These are phyloP conservation scores for Penicillium coprophilum DNA, from an alignment of 495 filamentous ascomycete genomes.

Conservation along the genomic window DNA sequence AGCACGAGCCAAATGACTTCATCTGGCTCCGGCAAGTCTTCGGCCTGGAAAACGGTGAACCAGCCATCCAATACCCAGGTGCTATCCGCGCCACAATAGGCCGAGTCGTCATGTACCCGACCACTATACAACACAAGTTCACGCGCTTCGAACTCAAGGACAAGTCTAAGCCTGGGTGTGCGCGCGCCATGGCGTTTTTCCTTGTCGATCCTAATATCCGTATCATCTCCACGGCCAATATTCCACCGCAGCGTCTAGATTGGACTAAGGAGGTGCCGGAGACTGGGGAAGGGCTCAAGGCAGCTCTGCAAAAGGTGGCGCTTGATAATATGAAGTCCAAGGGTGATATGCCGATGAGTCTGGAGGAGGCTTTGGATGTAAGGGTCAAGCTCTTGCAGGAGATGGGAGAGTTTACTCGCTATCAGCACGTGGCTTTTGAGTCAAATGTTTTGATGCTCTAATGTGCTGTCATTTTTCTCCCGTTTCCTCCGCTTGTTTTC, in stretches of 20 bases:
- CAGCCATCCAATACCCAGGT: conserved; percentile 35
- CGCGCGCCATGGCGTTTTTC: conserved; percentile 49
- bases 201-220: conserved; percentile 56
- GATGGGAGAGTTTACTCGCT: conserved; percentile 29
- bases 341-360: conserved; percentile 33
- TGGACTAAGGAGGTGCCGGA: conserved; percentile 32
- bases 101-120: conserved; percentile 35
- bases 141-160: conserved; percentile 47
- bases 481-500: conserved; percentile 12
- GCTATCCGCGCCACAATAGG: conserved; percentile 21
- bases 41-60: conserved; percentile 31
- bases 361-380: conserved; percentile 35
- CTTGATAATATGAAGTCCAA: conserved; percentile 32
- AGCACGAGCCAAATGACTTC: conserved; percentile 27
- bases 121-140: conserved; percentile 49
- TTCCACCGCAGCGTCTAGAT: conserved; percentile 53
- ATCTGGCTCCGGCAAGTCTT: conserved; percentile 37
- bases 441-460: conserved; percentile 30
- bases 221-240: conserved; percentile 54
- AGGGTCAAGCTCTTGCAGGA: conserved; percentile 31
- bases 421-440: conserved; percentile 38
- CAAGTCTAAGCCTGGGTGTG: conserved; percentile 46
- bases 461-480: not conserved
- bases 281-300: conserved; percentile 9
- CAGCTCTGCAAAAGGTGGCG: conserved; percentile 27